Base-by-base conservation (phyloP, 768 basidiomycete species). In the Leucocoprinus leucothites region DNA sequence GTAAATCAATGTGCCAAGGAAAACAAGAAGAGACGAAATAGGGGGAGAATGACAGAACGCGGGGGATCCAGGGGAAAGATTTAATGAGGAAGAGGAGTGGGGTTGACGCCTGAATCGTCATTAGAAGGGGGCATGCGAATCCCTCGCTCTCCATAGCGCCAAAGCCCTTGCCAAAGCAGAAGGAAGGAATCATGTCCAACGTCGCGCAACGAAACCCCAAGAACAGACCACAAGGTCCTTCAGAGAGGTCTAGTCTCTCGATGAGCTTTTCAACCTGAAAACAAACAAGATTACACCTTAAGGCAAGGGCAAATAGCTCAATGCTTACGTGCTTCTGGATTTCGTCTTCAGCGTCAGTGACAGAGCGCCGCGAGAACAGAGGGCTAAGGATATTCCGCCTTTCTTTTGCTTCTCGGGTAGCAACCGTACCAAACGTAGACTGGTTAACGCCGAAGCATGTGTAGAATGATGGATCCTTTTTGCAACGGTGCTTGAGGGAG, bases 131-230 rank as follows among this genome's bases (percentile, higher is more conserved):
- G 16, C 70, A 63, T 13, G 60, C 59, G 56, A 80, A 79, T 8
- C 65, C 63, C 3, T 64, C 66, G 35, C 54, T 60, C 18, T 68
- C 64, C 13, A 77, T 61, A 9, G 69, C 64, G 44, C 72, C 62
- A 26, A 67, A 57, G 19, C 63, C 70, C 24, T 64, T 61, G 13
- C 69, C 67, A 49, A 78, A 78, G 59, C 71, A 72, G 58, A 76
- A 75, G 5, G 70, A 65, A 9, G 75, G 66, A 48, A 80, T 74
- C 47, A 76, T 71, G 57, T 78, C 78, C 57, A 76, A 61, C 9
- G 75, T 69, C 13, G 70, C 65, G 28, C 74, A 73, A 31, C 75
- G 69, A 47, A 74, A 78, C 3, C 74, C 76, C 31, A 71, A 61
- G 62, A 70, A 71, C 60, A 77, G 65, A 50, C 77, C 64, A 5